These are phyloP conservation scores for Boletus vermiculosoides DNA, from an alignment of 768 basidiomycete species.

Conservation along the genomic window DNA sequence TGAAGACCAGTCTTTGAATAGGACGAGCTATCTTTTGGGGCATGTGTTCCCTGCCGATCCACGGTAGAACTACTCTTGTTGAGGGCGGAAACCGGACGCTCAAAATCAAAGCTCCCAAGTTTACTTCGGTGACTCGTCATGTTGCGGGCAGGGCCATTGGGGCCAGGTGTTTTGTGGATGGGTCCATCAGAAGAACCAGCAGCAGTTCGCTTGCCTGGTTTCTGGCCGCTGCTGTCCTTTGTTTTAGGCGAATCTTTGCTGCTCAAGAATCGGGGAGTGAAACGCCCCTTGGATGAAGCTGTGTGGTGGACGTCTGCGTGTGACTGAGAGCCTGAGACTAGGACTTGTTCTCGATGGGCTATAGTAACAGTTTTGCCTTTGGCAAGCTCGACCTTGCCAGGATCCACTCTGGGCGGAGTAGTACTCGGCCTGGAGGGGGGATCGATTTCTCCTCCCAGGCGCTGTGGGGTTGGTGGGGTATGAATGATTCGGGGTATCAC, in stretches of 20 bases:
- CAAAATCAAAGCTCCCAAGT: conserved; percentile 77
- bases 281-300: conserved; percentile 22
- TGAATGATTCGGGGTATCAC: conserved; percentile 35
- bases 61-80: conserved; percentile 31
- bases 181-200: conserved; percentile 8
- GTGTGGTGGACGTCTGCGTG: conserved; percentile 3
- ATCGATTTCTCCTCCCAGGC: conserved; percentile 19
- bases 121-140: conserved; percentile 47
- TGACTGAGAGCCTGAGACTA: conserved; percentile 26
- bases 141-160: conserved; percentile 21
- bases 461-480: conserved; percentile 38
- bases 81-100: conserved; percentile 53
- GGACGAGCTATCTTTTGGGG: conserved; percentile 5
- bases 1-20: conserved; percentile 15
- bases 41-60: conserved; percentile 14
- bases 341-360: conserved; percentile 26
- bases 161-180: conserved; percentile 7
- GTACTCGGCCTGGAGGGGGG: conserved; percentile 4
- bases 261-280: conserved; percentile 32
- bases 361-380: conserved; percentile 19
- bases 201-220: conserved; percentile 23
- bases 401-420: conserved; percentile 7
- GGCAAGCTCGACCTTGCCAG: conserved; percentile 6
- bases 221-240: conserved; percentile 24
- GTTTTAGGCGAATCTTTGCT: conserved; percentile 25